phyloP scores from a whole-genome alignment of 495 filamentous ascomycete species.

The Tuber aestivum region DNA sequence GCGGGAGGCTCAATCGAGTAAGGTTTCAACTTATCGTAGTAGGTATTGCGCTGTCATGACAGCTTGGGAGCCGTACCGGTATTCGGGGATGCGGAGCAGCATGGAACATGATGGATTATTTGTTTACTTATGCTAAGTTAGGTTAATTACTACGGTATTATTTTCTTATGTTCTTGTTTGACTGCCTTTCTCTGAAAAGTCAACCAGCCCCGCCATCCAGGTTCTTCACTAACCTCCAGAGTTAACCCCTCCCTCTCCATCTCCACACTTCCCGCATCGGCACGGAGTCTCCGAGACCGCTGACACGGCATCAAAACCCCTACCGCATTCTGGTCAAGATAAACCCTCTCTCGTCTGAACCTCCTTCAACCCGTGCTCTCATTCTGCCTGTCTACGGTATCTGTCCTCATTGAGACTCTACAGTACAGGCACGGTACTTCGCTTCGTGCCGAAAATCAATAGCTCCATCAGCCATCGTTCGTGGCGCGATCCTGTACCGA shows the following conservation, averaged over 20 bases:
- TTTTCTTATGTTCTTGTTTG: neutral
- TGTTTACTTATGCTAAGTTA: neutral
- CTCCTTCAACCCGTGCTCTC: neutral
- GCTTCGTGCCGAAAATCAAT: slow-evolving; percentile 33
- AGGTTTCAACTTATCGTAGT: neutral
- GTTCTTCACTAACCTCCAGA: neutral
- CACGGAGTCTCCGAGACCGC: neutral
- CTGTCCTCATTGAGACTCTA: neutral
- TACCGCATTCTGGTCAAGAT: neutral
- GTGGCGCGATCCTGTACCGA: slow-evolving; percentile 40
- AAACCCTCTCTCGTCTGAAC: neutral
- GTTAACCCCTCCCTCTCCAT: neutral
- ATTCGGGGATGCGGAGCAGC: neutral
- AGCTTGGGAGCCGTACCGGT: neutral
- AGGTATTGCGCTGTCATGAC: neutral
- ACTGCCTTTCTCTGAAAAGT: neutral
- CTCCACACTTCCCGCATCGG: neutral
- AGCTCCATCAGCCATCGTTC: slow-evolving; percentile 29
- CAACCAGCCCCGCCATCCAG: neutral
- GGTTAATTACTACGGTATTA: neutral
- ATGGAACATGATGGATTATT: neutral
- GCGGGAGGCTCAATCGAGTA: neutral
- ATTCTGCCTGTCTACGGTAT: neutral
- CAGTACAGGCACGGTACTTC: too few species aligned
- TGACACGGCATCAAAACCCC: neutral